Base-by-base conservation (phyloP, 2,329 filamentous ascomycete genomes). In the Fusarium kyushuense region DNA sequence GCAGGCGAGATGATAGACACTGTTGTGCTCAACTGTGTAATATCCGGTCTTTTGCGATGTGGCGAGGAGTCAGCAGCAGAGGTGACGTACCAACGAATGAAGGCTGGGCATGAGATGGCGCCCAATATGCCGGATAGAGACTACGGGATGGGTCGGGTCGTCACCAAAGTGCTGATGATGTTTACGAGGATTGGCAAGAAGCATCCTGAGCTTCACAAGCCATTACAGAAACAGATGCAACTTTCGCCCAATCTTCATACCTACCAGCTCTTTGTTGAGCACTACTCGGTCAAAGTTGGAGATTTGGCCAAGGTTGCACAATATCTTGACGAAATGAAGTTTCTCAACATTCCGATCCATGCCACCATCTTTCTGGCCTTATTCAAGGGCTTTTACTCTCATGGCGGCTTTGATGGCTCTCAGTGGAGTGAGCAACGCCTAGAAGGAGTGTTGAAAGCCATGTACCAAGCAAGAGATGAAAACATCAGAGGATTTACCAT, bases 1-100 rank as follows among this genome's bases (percentile, higher is more conserved):
- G 87, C 89, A 0, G 93, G 94, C 33, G 93, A 98, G 77, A 89
- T 97, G 65, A 89, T 99, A 56, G 95, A 98, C 77, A 94, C 92
- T 0, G 84, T 91, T 4, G 91, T 94, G 16, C 84, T 98, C 77
- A 98, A 98, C 75, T 92, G 91, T 71, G 89, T 97, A 72, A 92
- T 98, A 65, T 85, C 89, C 0, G 90, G 93, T 3, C 85, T 98
- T 21, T 84, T 97, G 42, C 85, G 89, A 57, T 89, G 90, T 16
- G 90, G 91, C 40, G 94, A 99, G 75, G 87, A 90, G 38, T 81
- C 84, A 9, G 90, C 92, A 1, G 96, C 94, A 4, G 89, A 95
- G 71, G 86, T 91, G 62, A 88, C 97, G 13, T 97, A 97, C 73
- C 82, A 88, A 58, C 89, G 90, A 63, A 98, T 99, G 94, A 94